Evolutionary conservation across 1,284 basidiomycete genomes (phyloP), one percentile per base, ranked within the genome.

Genomic region (Cryptococcus sp.): DNA sequence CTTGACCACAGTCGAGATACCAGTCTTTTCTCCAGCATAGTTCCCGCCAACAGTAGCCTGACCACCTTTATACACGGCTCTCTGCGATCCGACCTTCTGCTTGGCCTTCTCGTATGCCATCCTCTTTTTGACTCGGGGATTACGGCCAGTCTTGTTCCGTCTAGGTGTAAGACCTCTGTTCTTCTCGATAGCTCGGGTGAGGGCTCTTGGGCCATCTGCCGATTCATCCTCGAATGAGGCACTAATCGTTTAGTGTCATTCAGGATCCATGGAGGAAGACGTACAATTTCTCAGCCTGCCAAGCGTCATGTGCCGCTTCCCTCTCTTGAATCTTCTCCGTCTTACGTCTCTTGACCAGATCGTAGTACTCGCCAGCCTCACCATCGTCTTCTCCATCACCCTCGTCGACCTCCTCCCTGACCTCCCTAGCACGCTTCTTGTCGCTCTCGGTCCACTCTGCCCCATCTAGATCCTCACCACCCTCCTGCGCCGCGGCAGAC

Each of bases 51-150:
- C 66, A 7, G 74, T 70, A 11, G 69, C 81, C 54, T 88, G 77
- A 31, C 90, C 88, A 55, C 90, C 90, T 73, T 88, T 92, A 81
- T 84, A 96, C 23, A 91, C 81, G 19, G 91, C 85, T 71, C 89
- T 86, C 75, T 92, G 89, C 25, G 87, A 91, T 23, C 85, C 79
- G 18, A 96, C 79, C 76, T 86, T 91, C 79, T 88, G 90, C 80
- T 93, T 88, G 55, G 91, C 92, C 77, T 94, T 87, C 67, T 92
- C 91, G 79, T 86, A 97, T 67, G 83, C 86, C 73, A 86, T 81
- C 45, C 88, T 82, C 76, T 97, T 97, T 82, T 96, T 97, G 75
- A 97, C 91, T 63, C 92, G 85, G 28, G 92, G 91, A 76, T 97
- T 97, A 61, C 91, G 88, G 37, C 90, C 88, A 49, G 76, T 68